Conservation (phyloP, 2,329 filamentous ascomycete species). For the Colletotrichum karsti region DNA sequence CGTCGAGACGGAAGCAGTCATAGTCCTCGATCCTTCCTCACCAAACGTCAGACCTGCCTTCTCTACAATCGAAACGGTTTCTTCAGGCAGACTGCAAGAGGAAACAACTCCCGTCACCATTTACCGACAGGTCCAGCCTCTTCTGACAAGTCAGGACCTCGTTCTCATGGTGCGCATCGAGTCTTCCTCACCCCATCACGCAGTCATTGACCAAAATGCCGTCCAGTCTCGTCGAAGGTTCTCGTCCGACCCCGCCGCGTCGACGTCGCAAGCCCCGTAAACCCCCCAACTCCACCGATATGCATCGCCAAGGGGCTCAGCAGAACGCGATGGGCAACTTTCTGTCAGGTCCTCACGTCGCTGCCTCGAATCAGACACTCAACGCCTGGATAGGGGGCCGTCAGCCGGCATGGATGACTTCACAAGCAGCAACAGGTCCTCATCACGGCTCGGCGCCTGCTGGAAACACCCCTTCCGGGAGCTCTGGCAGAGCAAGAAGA, state of each 20-base stretch:
- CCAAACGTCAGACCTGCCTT: neutral
- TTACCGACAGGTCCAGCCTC: neutral
- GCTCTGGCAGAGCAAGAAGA: neutral
- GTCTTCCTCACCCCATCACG: neutral
- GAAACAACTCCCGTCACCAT: neutral
- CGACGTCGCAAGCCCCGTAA: constrained; percentile 16
- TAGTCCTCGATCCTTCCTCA: neutral
- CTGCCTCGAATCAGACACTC: constrained; percentile 50
- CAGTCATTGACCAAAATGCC: constrained; percentile 10
- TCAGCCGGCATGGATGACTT: constrained; percentile 42
- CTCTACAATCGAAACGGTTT: neutral
- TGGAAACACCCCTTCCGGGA: neutral
- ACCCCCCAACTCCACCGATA: neutral
- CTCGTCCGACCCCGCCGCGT: constrained; percentile 11
- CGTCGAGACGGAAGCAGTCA: neutral
- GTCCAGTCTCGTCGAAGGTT: constrained; percentile 24
- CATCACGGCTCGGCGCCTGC: neutral
- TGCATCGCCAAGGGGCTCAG: constrained; percentile 5
- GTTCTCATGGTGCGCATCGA: constrained; percentile 24
- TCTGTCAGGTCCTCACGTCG: constrained; percentile 38
- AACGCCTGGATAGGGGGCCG: constrained; percentile 46
- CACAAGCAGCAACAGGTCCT: neutral
- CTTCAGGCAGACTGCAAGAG: neutral
- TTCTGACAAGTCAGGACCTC: neutral
- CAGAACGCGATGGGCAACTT: neutral